Conservation (phyloP, 306 rosid genomes). For the Pueraria montana region DNA sequence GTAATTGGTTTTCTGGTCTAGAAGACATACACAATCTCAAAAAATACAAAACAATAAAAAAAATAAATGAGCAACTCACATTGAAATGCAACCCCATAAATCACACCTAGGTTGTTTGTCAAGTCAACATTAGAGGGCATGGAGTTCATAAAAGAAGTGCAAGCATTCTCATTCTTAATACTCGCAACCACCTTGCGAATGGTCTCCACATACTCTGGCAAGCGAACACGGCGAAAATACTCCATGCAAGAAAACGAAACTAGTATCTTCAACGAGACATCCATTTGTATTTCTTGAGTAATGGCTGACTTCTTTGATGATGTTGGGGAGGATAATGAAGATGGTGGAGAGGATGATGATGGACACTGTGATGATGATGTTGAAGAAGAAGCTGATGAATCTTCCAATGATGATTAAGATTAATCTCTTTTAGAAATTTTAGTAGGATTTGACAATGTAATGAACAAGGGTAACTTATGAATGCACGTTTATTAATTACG, state of each 20-base stretch:
- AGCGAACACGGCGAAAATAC: slow-evolving; percentile 88
- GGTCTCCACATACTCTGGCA: slow-evolving; percentile 92
- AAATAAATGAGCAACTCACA: neutral
- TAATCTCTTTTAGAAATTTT: too few species aligned
- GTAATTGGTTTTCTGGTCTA: slow-evolving; percentile 63
- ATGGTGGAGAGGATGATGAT: too few species aligned
- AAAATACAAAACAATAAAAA: slow-evolving; percentile 19
- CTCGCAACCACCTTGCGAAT: slow-evolving; percentile 79
- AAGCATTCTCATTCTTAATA: slow-evolving; percentile 82
- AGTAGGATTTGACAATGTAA: too few species aligned
- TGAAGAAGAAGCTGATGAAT: too few species aligned
- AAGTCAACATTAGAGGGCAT: slow-evolving; percentile 78
- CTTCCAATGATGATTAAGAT: too few species aligned
- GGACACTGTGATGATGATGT: too few species aligned
- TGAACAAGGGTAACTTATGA: too few species aligned
- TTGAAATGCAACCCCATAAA: slow-evolving; percentile 22
- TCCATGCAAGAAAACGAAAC: slow-evolving; percentile 88
- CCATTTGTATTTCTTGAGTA: slow-evolving; percentile 64
- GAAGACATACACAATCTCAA: slow-evolving; percentile 31
- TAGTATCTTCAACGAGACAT: slow-evolving; percentile 69
- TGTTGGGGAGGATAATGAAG: too few species aligned
- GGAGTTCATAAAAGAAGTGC: slow-evolving; percentile 72
- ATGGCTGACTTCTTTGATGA: too few species aligned
- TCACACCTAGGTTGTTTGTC: slow-evolving; percentile 78
- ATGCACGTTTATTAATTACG: too few species aligned